Evolutionary conservation across 2,329 filamentous ascomycete species (phyloP).

Genomic region (Aureobasidium uvarum): DNA sequence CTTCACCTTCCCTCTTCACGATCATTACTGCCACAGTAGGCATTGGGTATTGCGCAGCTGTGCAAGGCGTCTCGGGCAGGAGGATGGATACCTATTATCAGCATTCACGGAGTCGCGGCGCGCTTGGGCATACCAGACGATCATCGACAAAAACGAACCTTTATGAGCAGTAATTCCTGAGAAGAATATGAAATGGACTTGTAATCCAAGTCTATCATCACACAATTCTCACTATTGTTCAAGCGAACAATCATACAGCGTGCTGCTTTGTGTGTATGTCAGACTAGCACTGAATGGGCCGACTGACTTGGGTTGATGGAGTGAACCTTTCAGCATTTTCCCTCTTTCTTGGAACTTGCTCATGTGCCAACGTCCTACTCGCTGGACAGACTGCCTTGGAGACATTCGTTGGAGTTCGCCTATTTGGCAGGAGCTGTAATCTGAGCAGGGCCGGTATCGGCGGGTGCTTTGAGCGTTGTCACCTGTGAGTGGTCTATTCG

Average conservation of each 20-base stretch:
- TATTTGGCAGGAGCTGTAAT: neutral
- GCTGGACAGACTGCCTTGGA: neutral
- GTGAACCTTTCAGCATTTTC: neutral
- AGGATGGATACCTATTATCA: conserved; percentile 21
- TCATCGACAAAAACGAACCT: conserved; percentile 15
- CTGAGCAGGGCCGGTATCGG: conserved; percentile 5
- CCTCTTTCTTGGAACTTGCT: no score
- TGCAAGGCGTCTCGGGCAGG: conserved; percentile 20
- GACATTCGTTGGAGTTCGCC: neutral
- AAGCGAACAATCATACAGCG: neutral
- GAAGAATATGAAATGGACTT: neutral
- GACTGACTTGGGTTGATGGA: no score
- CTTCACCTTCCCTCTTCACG: conserved; percentile 3
- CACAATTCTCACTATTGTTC: neutral
- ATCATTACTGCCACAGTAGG: conserved; percentile 15
- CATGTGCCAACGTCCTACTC: neutral
- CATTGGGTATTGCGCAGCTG: conserved; percentile 19
- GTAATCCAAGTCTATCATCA: neutral
- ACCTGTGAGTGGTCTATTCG: neutral
- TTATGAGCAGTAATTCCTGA: conserved; percentile 9
- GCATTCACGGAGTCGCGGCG: conserved; percentile 20
- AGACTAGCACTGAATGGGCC: neutral
- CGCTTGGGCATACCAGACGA: neutral
- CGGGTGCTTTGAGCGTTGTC: neutral
- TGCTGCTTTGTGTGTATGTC: neutral